Percentiles rank a stretch among this genome's conserved stretches.
Conservation (phyloP, 306 rosid genomes). For the Inga oerstediana region DNA sequence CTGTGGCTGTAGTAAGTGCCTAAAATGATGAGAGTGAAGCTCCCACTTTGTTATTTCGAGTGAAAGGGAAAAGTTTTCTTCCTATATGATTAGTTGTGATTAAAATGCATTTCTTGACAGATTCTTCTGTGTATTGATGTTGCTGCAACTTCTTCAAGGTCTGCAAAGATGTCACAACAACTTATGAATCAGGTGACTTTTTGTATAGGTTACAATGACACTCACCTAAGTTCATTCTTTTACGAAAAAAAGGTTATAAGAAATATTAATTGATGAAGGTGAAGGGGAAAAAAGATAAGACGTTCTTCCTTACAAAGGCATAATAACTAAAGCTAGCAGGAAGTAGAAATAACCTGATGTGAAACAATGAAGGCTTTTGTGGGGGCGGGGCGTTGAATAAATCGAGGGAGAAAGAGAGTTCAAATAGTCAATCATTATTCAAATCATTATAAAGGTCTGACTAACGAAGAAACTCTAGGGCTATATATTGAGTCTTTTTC, state of each 20-base stretch:
- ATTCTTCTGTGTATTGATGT: slow-evolving; percentile 96
- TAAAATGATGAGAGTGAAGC: slow-evolving; percentile 16
- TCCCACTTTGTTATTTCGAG: slow-evolving; percentile 27
- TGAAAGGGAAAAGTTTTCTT: slow-evolving; percentile 14
- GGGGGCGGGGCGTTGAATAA: neutral
- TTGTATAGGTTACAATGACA: slow-evolving; percentile 15
- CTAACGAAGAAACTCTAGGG: neutral
- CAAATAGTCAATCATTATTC: neutral
- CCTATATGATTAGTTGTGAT: slow-evolving; percentile 41
- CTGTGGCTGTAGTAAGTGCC: slow-evolving; percentile 84
- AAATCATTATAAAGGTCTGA: neutral
- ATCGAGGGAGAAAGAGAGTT: neutral
- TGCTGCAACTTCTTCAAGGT: slow-evolving; percentile 90
- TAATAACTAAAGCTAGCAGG: neutral
- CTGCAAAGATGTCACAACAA: slow-evolving; percentile 81
- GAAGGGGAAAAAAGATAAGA: neutral
- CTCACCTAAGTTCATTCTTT: neutral
- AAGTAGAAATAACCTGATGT: slow-evolving; percentile 13
- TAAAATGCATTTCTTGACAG: slow-evolving; percentile 53
- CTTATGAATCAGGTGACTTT: slow-evolving; percentile 83
- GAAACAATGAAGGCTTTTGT: neutral
- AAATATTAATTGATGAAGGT: slow-evolving; percentile 13
- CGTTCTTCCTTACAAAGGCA: slow-evolving; percentile 20
- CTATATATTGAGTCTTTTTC: too few relatives aligned
- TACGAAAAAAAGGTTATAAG: neutral